Evolutionary conservation across 2,329 filamentous ascomycete genomes (phyloP).

Genomic region (Delphinella strobiligena): DNA sequence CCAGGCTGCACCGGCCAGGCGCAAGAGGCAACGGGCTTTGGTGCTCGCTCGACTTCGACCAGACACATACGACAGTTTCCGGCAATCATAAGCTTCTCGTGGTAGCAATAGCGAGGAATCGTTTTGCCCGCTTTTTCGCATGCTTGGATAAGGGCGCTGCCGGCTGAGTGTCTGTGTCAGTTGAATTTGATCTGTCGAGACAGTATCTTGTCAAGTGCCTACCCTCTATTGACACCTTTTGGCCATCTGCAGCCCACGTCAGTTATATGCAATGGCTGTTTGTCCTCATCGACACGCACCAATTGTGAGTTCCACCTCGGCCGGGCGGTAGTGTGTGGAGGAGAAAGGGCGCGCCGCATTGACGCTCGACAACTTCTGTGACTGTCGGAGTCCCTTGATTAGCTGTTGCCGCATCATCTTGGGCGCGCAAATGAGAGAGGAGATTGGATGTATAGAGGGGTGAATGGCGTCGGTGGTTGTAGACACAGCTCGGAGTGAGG

Average conservation of each 20-base stretch:
- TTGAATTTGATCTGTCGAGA: neutral
- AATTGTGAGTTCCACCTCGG: conserved; percentile 94
- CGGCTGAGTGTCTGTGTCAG: conserved; percentile 66
- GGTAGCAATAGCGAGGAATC: conserved; percentile 95
- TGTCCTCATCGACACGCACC: conserved; percentile 40
- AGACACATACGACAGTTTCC: conserved; percentile 99
- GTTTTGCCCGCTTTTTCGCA: conserved; percentile 94
- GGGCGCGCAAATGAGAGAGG: conserved; percentile 11
- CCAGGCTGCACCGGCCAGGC: conserved; percentile 97
- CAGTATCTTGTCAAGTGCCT: conserved; percentile 25
- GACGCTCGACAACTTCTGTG: conserved; percentile 38
- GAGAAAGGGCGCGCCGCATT: conserved; percentile 67
- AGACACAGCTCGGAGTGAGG: neutral
- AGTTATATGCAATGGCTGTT: conserved; percentile 1
- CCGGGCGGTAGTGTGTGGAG: conserved; percentile 63
- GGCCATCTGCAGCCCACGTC: conserved; percentile 59
- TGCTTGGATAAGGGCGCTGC: conserved; percentile 93
- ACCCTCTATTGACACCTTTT: conserved; percentile 98
- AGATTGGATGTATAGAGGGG: conserved; percentile 11
- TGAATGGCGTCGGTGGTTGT: conserved; percentile 5
- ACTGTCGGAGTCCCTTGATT: conserved; percentile 48
- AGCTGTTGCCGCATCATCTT: conserved; percentile 54
- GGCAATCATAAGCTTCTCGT: conserved; percentile 99
- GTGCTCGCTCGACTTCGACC: conserved; percentile 91
- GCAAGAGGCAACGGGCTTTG: conserved; percentile 95